phyloP scores from a whole-genome alignment of 169 alveolate genomes.

The Plasmodium falciparum region DNA sequence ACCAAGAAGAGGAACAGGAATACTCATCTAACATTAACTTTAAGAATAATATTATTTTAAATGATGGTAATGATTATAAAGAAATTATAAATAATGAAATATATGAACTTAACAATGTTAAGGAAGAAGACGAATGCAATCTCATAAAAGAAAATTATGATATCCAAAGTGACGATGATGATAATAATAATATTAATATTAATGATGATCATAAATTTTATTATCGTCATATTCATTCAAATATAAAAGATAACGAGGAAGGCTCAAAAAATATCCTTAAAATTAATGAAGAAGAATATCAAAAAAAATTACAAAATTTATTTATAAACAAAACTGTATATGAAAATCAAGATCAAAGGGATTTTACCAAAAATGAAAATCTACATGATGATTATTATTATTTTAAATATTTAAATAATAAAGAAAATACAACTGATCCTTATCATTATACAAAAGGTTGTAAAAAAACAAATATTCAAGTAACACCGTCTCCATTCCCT shows the following conservation, averaged over 20 bases:
- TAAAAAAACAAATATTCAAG: conserved; percentile 60
- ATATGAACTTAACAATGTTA: too few relatives aligned
- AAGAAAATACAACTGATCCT: conserved; percentile 26
- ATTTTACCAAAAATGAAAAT: conserved; percentile 47
- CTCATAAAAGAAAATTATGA: too few relatives aligned
- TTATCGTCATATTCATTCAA: background rate
- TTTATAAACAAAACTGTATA: conserved; percentile 4
- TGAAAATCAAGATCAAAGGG: background rate
- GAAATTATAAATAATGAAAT: too few relatives aligned
- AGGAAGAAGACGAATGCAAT: too few relatives aligned
- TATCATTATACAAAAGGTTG: conserved; percentile 32
- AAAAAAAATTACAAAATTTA: conserved; percentile 27
- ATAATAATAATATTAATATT: too few relatives aligned
- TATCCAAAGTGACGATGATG: too few relatives aligned
- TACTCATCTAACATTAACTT: background rate
- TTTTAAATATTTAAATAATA: conserved; percentile 48
- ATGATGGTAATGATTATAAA: background rate
- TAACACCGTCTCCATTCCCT: conserved; percentile 72
- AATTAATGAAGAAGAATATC: conserved; percentile 27
- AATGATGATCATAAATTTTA: too few relatives aligned
- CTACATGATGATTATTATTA: conserved; percentile 75
- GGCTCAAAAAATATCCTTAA: conserved; percentile 8
- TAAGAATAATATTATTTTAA: background rate
- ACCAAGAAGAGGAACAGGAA: background rate
- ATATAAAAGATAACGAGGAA: background rate